Base-by-base conservation (phyloP, 306 rosid genomes). In the Vachellia pachyceras region DNA sequence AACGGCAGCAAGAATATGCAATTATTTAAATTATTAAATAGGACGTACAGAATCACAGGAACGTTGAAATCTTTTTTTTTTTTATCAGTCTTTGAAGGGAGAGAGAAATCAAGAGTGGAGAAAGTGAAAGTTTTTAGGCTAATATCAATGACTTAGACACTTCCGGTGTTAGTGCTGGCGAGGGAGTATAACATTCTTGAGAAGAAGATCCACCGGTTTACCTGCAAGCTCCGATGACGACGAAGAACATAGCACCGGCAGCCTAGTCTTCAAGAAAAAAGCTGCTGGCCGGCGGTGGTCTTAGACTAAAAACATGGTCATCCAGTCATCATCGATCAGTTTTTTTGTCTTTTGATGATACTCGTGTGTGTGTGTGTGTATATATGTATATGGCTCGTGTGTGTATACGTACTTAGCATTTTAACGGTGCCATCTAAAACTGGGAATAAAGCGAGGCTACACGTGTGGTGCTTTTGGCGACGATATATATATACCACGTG, bases 241-340 rank as follows among this genome's bases (percentile, higher is more conserved):
- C 18, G 77, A 61, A 1, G 81, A 23, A 0, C 61, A 69, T 0
- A 10, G 0, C 91, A 68, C 46, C 60, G 18, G 39, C 52, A 42
- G 10, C 12, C 1, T 0, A 66, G 87, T 0, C 52, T 82, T 0
- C 86, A 77, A 13, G 92, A 87, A 55, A 91, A 90, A 0, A 84
- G 85, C 36, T 95, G 99, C 45, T 95, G 99, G 99, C 83, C 71
- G 89, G 60, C 33, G 33, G 33, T 29, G 33, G 33, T 29, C 33
- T 29, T 2, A 29, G 99, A 85, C 87, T 17, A 79, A 3, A 46
- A 86, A 85, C 58, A 84, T 95, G 10, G 98, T 93, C 55, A 77
- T 17, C 69, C 79, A 29, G 33, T 29, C 33, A 29, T 29, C 33
- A 0, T 29, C n/a, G n/a, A n/a, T n/a, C 33, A 29, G 33, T 29